Evolutionary conservation across 2,329 filamentous ascomycete species (phyloP).

Genomic region (Ascochyta lentis): DNA sequence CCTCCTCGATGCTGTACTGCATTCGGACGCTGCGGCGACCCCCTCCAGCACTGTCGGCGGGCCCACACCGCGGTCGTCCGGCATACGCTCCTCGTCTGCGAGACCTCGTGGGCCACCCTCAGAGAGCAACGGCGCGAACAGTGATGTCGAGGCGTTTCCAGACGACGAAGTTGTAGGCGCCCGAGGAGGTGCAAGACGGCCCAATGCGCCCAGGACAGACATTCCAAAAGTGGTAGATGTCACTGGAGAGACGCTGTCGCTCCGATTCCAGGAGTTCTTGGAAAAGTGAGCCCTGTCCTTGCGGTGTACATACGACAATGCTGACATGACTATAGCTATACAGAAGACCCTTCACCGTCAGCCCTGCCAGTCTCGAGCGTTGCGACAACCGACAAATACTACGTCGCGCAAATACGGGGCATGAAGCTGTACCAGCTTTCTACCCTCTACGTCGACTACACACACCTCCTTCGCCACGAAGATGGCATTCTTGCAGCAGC

Average conservation of each 20-base stretch:
- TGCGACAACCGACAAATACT: slow-evolving; percentile 79
- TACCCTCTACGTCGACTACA: slow-evolving; percentile 86
- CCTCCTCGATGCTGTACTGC: slow-evolving; percentile 57
- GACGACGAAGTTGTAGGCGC: slow-evolving; percentile 68
- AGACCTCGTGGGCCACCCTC: slow-evolving; percentile 61
- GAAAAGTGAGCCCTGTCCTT: slow-evolving; percentile 64
- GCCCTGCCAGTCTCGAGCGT: slow-evolving; percentile 72
- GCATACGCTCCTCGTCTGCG: slow-evolving; percentile 59
- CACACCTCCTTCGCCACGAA: slow-evolving; percentile 78
- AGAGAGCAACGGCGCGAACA: slow-evolving; percentile 58
- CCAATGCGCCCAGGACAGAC: slow-evolving; percentile 58
- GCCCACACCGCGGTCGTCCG: slow-evolving; percentile 47
- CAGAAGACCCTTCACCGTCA: slow-evolving; percentile 71
- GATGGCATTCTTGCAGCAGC: slow-evolving; percentile 84
- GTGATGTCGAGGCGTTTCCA: slow-evolving; percentile 65
- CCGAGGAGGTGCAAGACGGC: slow-evolving; percentile 49
- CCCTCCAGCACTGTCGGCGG: slow-evolving; percentile 46
- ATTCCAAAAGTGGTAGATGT: slow-evolving; percentile 78
- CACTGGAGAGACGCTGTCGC: slow-evolving; percentile 75
- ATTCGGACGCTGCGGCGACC: slow-evolving; percentile 54
- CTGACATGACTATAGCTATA: slow-evolving; percentile 56
- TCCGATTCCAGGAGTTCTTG: slow-evolving; percentile 80
- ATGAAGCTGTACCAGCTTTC: slow-evolving; percentile 78
- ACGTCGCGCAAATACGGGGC: slow-evolving; percentile 81
- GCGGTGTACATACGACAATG: neutral